Base-by-base conservation (phyloP, 805 yeast species). In the Maudiozyma barnettii region DNA sequence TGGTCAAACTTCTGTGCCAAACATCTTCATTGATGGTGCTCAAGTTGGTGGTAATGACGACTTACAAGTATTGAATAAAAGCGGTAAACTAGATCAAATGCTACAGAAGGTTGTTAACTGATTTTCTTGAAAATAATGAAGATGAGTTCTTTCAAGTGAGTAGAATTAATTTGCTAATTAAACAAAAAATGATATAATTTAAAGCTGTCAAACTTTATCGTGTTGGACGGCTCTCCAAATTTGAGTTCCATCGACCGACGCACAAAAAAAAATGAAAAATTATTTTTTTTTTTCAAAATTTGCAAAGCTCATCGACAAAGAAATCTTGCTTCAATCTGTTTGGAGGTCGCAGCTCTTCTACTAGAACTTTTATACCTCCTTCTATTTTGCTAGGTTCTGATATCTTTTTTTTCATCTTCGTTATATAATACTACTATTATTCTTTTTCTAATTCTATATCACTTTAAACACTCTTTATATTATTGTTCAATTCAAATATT, bases 41-140 rank as follows among this genome's bases (percentile, higher is more conserved):
- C 96, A 89, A 73, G 79, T 91, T 60, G 99, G 99, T 51, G 99
- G 99, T 52, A 87, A 89, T 76, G 82, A 90, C 37, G 96, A 87
- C 57, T 72, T 91, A 54, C 95, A 89, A 69, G 73, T 76, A 45
- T 75, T 90, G 64, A 73, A 77, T 55, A 73, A 79, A 21, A 58
- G 66, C 41, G 93, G 84, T 56, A 64, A 80, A 66, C 76, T 87
- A 61, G 77, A 74, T 49, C 56, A 45, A 10, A 47, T 71, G 44
- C 55, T 73, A 49, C 40, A 37, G 19, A 37, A 21, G 19, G 21
- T 21, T 19, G 3, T 20, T 22, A 13, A 18, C 21, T 21, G 19
- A 19, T n/a, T n/a, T n/a, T n/a, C n/a, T n/a, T n/a, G n/a, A n/a
- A n/a, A n/a, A n/a, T n/a, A n/a, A n/a, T n/a, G n/a, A n/a, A n/a